A percentile compares a stretch with the other conserved stretches of the same genome.
These are phyloP conservation scores for Debaryomyces sp. DNA, from an alignment of 1,139 yeast species.

Conservation along the genomic window DNA sequence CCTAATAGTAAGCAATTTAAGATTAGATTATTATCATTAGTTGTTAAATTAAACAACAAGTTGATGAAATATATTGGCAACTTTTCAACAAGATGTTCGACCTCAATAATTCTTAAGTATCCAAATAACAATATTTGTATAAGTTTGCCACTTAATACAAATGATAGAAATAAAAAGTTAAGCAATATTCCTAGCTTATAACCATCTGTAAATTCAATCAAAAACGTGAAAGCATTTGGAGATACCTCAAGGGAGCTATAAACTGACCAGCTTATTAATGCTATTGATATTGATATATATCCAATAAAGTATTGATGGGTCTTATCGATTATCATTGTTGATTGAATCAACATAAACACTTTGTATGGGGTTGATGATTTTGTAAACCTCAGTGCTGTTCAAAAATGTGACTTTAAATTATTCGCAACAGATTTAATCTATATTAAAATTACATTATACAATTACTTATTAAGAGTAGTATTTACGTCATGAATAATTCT, in stretches of 20 bases:
- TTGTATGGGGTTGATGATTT: slow-evolving; percentile 7
- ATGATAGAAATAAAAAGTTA: slow-evolving; percentile 37
- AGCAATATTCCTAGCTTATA: slow-evolving; percentile 34
- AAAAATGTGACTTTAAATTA: slow-evolving; percentile 3
- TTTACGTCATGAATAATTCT: slow-evolving; percentile 14
- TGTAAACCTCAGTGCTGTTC: slow-evolving; percentile 8
- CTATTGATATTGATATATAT: slow-evolving; percentile 28
- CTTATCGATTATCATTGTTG: slow-evolving; percentile 11
- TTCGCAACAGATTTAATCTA: neutral
- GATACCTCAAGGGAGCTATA: slow-evolving; percentile 29
- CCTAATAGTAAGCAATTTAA: slow-evolving; percentile 47
- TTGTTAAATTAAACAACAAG: slow-evolving; percentile 65
- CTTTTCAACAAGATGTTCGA: slow-evolving; percentile 74
- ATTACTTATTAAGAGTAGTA: slow-evolving; percentile 10
- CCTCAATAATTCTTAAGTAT: slow-evolving; percentile 70
- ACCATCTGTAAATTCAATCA: slow-evolving; percentile 40
- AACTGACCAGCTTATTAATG: slow-evolving; percentile 29
- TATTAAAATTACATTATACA: slow-evolving; percentile 6
- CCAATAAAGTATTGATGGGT: slow-evolving; percentile 24
- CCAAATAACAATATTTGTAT: slow-evolving; percentile 68
- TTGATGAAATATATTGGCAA: slow-evolving; percentile 61
- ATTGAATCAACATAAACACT: neutral
- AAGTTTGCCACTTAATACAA: slow-evolving; percentile 42
- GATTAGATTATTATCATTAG: slow-evolving; percentile 58
- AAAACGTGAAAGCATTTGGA: slow-evolving; percentile 29